Conservation (phyloP, 148 eudicot species). For the Persicaria tinctoria region DNA sequence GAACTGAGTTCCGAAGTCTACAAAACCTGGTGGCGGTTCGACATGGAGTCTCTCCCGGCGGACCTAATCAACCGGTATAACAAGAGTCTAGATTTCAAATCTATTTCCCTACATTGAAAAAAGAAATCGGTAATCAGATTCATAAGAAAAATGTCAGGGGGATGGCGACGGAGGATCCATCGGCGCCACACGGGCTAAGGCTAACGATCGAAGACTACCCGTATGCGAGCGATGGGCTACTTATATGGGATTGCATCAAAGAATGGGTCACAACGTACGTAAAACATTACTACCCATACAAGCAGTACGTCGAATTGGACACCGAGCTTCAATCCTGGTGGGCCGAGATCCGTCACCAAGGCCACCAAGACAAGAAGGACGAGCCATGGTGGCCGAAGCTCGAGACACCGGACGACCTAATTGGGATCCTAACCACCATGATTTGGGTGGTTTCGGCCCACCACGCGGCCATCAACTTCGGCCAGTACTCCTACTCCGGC, state of each 20-base stretch:
- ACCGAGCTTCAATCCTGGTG: slow-evolving; percentile 22
- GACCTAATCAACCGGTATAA: too few relatives aligned
- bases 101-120: too few relatives aligned
- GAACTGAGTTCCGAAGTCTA: slow-evolving; percentile 65
- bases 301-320: slow-evolving; percentile 12
- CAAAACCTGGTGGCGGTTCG: slow-evolving; percentile 18
- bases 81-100: too few relatives aligned
- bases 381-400: too few relatives aligned
- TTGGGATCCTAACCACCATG: not conserved
- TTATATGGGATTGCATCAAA: slow-evolving; percentile 27
- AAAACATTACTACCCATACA: slow-evolving; percentile 13
- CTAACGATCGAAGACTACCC: slow-evolving; percentile 31
- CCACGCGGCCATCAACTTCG: slow-evolving; percentile 19
- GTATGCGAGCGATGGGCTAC: slow-evolving; percentile 30
- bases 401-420: too few relatives aligned
- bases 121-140: not conserved
- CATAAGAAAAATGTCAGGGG: slow-evolving; percentile 6
- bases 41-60: too few relatives aligned
- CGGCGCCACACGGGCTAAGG: slow-evolving; percentile 22
- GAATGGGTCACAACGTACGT: slow-evolving; percentile 21
- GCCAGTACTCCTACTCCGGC: slow-evolving; percentile 19
- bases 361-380: slow-evolving; percentile 15
- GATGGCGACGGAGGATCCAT: slow-evolving; percentile 11
- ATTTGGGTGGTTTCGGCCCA: slow-evolving; percentile 16
- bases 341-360: slow-evolving; percentile 16